Evolutionary conservation across 805 yeast genomes (phyloP), one percentile per base, ranked within the genome.

Genomic region (Metschnikowia cerradonensis): DNA sequence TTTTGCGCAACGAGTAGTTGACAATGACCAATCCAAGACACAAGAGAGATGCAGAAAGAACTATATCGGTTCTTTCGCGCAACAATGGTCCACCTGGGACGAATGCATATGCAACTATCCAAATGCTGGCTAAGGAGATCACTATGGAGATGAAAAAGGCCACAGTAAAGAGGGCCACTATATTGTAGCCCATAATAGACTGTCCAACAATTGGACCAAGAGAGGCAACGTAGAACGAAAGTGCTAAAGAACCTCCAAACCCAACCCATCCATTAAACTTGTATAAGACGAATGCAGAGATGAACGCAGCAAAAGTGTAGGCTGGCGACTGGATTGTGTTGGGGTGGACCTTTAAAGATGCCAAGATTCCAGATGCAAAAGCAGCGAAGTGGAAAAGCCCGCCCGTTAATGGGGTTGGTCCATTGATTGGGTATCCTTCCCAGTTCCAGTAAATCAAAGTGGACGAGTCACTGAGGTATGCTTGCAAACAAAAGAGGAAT

Each of bases 101-200:
- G 71, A 94, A 94, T 0, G 99, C 98, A 67, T 94, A 94, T 0
- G 99, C 99, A 42, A 94, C 98, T 40, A 87, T 85, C 98, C 98
- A 92, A 46, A 92, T 96, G 67, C 90, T 92, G 4, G 87, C 95
- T 54, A 94, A 75, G 23, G 85, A 76, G 35, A 88, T 64, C 3
- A 86, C 44, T 47, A 83, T 72, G 54, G 78, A 70, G 41, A 80
- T 57, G 5, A 82, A 61, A 50, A 80, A 79, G 0, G 80, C 77
- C 2, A 78, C 51, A 3, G 75, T 67, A 60, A 83, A 81, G 1
- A 82, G 66, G 20, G 77, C 59, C 2, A 85, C 84, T 23, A 88
- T 81, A 52, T 78, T 70, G 64, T 79, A 78, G 14, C 79, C 75
- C 23, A 81, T 73, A 8, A 79, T 75, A 15, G 83, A 77, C 54